These are phyloP conservation scores for Boletus sp. DNA, from an alignment of 1,284 basidiomycete species.

Conservation along the genomic window DNA sequence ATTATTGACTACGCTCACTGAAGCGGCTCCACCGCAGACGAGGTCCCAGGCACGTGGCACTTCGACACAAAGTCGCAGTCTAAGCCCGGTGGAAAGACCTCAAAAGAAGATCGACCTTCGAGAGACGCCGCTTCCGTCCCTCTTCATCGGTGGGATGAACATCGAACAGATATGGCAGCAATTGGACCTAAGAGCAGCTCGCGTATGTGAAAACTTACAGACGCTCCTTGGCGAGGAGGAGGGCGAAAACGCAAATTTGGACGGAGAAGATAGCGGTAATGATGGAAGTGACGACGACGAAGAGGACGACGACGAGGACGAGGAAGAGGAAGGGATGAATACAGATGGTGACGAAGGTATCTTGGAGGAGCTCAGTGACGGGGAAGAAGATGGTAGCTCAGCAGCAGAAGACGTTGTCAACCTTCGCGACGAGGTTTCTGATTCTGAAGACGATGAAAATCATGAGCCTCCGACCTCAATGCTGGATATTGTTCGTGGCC, in stretches of 20 bases:
- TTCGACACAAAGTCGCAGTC: constrained; percentile 42
- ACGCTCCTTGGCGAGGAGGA: constrained; percentile 35
- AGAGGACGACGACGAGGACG: background rate
- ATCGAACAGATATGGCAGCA: constrained; percentile 92
- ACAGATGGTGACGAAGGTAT: constrained; percentile 26
- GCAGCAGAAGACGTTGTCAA: constrained; percentile 38
- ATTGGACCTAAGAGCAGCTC: constrained; percentile 72
- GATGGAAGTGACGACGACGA: constrained; percentile 20
- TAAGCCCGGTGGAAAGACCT: constrained; percentile 34
- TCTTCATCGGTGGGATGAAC: constrained; percentile 83
- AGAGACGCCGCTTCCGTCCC: constrained; percentile 70
- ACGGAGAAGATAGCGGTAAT: constrained; percentile 21
- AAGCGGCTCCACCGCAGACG: constrained; percentile 62
- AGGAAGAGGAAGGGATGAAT: constrained; percentile 17
- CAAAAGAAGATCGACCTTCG: constrained; percentile 42
- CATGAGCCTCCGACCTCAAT: constrained; percentile 20
- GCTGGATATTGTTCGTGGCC: constrained; percentile 32
- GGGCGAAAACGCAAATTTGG: constrained; percentile 16
- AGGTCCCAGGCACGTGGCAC: constrained; percentile 54
- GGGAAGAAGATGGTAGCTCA: constrained; percentile 33
- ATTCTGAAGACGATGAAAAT: constrained; percentile 18
- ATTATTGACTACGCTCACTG: constrained; percentile 64
- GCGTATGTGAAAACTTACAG: constrained; percentile 61
- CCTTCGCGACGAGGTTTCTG: constrained; percentile 45
- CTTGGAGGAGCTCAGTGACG: constrained; percentile 33